Base-by-base conservation (phyloP, 2,329 filamentous ascomycete species). In the Xylogone sp. region DNA sequence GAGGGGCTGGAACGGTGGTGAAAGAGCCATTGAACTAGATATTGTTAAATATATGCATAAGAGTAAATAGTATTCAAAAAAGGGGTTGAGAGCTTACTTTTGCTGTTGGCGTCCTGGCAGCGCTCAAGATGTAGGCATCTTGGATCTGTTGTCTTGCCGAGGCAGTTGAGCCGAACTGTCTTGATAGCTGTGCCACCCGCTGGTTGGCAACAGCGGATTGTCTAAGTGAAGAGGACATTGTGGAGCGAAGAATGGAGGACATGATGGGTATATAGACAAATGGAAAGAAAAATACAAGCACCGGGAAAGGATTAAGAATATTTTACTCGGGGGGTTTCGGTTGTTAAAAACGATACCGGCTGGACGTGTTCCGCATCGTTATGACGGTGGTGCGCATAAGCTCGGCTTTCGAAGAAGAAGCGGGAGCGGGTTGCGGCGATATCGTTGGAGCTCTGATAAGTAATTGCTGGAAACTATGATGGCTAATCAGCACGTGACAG, bases 1-100 rank as follows among this genome's bases (percentile, higher is more conserved):
- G 81, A n/a, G 94, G 88, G 9, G 92, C 93, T 3, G 91, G 78
- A 27, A 97, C 84, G 45, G 81, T 87, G 43, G 87, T 79, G 69
- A 95, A 94, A 16, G 90, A 86, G 66, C 94, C 94, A 74, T 97
- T 97, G 81, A 97, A 97, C 90, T 96, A 53, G 5, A n/a, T 22
- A 16, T 42, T 12, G 18, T 56, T 49, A 29, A 21, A 34, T 10
- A 8, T 44, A 13, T 31, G 24, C 22, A 2, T 9, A n/a, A 10
- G 12, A 18, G 10, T 13, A 10, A 19, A 27, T 16, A 8, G 19
- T 44, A 10, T 21, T 21, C 19, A 21, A 29, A 27, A 54, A 42
- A 51, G 22, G n/a, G 58, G 46, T 44, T 27, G 24, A 20, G 20
- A n/a, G 46, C 52, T 43, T 69, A 94, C 92, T 76, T 94, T 95